Percentiles rank a stretch among this genome's conserved stretches.
Conservation (phyloP, 192 early-diverging fungal species). For the Coemansia pectinata region DNA sequence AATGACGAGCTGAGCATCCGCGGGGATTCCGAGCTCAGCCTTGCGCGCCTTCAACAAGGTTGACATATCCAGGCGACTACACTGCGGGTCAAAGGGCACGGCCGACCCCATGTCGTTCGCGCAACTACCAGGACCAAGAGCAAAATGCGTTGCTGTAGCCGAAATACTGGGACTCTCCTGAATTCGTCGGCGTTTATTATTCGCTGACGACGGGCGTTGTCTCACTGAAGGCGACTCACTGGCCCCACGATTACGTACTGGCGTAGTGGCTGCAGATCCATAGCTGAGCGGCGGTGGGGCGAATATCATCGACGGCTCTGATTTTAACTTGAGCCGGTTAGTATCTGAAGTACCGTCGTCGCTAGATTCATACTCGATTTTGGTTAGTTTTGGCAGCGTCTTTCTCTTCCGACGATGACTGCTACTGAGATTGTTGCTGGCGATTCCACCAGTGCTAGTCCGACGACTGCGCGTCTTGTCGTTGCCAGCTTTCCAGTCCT, state of each 20-base stretch:
- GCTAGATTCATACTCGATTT: constrained; percentile 10
- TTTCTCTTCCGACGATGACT: constrained; percentile 1
- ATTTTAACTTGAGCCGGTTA: background rate
- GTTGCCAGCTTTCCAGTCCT: constrained; percentile 29
- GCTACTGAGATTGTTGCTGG: background rate
- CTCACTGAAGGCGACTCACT: background rate
- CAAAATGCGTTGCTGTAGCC: background rate
- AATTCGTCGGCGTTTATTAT: constrained; percentile 13
- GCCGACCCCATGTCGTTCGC: background rate
- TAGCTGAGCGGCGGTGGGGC: constrained; percentile 7
- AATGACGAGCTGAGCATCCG: constrained; percentile 3
- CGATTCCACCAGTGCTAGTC: background rate
- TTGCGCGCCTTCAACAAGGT: constrained; percentile 12
- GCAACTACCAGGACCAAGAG: constrained; percentile 3
- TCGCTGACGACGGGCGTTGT: background rate
- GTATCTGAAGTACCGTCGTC: background rate
- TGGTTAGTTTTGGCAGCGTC: constrained; percentile 6
- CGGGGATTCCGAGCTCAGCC: constrained; percentile 15
- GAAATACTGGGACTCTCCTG: constrained; percentile 11
- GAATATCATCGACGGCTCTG: constrained; percentile 29
- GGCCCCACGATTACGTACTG: background rate
- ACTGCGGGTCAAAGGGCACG: constrained; percentile 1
- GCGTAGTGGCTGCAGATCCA: constrained; percentile 3
- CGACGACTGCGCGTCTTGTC: background rate
- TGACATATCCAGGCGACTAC: constrained; percentile 12